Evolutionary conservation across 352 stramenopile species (phyloP).

Genomic region (Globisporangium sylvaticum): DNA sequence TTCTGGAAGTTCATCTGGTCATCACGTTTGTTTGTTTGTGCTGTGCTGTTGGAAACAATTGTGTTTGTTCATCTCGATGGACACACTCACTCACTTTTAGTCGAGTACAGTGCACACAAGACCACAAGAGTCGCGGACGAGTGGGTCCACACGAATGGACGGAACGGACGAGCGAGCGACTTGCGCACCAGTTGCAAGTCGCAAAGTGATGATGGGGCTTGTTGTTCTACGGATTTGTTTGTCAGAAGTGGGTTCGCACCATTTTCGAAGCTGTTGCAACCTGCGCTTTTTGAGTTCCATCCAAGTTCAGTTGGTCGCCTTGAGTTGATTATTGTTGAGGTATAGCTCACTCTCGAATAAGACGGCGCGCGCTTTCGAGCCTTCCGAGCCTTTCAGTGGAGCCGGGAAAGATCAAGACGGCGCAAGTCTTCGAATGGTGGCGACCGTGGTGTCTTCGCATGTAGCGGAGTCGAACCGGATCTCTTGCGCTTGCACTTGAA

Average conservation of each 20-base stretch:
- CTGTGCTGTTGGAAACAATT: no score
- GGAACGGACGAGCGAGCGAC: not conserved
- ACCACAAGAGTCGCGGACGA: not conserved
- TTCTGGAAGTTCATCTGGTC: not conserved
- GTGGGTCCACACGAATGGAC: not conserved
- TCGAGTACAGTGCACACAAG: no score
- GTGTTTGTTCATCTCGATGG: no score
- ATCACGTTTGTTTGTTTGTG: not conserved
- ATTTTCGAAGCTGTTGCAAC: not conserved
- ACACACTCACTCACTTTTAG: no score
- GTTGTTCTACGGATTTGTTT: not conserved
- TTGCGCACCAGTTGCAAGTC: no score
- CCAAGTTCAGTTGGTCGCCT: not conserved
- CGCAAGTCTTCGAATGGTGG: not conserved
- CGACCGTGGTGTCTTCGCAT: not conserved
- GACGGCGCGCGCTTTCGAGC: no score
- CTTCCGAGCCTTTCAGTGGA: no score
- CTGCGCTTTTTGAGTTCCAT: not conserved
- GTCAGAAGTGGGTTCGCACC: not conserved
- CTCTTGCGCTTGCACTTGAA: not conserved
- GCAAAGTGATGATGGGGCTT: not conserved
- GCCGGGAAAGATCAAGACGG: not conserved
- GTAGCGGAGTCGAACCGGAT: not conserved
- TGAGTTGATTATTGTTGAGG: no score
- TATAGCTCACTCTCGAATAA: no score